Evolutionary conservation across 345 rosid species (phyloP).

Genomic region (Erucastrum elatum): DNA sequence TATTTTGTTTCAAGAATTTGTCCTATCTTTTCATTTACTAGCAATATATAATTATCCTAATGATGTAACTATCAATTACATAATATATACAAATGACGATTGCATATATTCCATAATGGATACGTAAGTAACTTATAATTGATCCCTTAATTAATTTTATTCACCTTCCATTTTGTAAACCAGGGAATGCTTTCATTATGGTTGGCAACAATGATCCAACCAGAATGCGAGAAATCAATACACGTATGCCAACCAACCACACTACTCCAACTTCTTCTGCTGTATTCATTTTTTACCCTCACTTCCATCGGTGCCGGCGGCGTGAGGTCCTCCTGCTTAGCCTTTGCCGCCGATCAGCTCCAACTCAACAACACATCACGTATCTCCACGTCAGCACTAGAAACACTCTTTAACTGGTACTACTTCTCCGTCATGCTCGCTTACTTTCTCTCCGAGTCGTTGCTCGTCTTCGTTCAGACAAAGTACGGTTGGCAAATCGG

Average conservation of each 20-base stretch:
- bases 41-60: background rate
- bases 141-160: background rate
- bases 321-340: slow-evolving; percentile 53
- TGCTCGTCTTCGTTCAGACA: slow-evolving; percentile 54
- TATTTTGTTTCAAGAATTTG: background rate
- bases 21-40: background rate
- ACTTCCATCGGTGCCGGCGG: slow-evolving; percentile 65
- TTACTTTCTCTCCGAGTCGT: slow-evolving; percentile 41
- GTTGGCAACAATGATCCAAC: slow-evolving; percentile 41
- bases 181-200: slow-evolving; percentile 52
- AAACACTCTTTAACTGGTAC: slow-evolving; percentile 58
- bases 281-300: slow-evolving; percentile 45
- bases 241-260: slow-evolving; percentile 34
- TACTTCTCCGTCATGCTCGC: slow-evolving; percentile 38
- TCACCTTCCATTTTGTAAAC: background rate
- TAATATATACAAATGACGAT: background rate
- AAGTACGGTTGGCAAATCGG: slow-evolving; percentile 58
- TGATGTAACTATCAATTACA: background rate
- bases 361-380: background rate
- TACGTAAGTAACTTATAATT: background rate
- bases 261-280: slow-evolving; percentile 33
- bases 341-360: slow-evolving; percentile 66
- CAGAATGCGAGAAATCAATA: slow-evolving; percentile 38
- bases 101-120: background rate
- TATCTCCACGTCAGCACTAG: slow-evolving; percentile 24